Base-by-base conservation (phyloP, 2,329 filamentous ascomycete species). In the Xylariaceae sp. region DNA sequence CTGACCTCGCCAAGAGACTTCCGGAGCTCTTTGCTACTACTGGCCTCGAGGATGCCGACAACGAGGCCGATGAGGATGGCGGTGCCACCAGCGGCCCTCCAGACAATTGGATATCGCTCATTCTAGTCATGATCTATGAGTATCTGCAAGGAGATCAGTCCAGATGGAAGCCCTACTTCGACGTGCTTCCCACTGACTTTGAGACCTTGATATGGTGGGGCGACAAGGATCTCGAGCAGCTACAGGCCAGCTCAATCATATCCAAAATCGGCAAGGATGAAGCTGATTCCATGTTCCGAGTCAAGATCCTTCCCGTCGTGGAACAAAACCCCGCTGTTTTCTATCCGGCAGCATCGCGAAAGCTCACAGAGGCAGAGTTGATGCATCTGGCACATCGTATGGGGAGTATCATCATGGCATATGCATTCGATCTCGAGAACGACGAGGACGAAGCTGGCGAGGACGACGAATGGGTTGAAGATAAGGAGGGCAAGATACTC, bases 171-270 rank as follows among this genome's bases (percentile, higher is more conserved):
- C 78, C 84, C 0, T 96, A 96, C 69, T 84, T 96, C 59, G 78
- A 84, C 51, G 76, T 96, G 17, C 77, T 96, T 5, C 90, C 90
- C 1, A 60, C 66, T 5, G 64, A 72, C 1, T 96, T 96, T 65
- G 83, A 94, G 67, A 95, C 90, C 2, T 80, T 93, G 58, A 96
- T 97, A 88, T 96, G 92, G 72, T 97, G 92, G 92, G 75, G 80
- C 2, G 74, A 79, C 1, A 72, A 75, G 1, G 90, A 96, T 67
- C 75, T 96, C 2, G 71, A 75, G 1, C 78, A 87, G 62, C 80
- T 96, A 9, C 86, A 93, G 71, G 88, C 86, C 16, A 92, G 89
- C 65, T 82, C 89, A 1, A 82, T 94, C n/a, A 68, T 85, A 3
- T 72, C 80, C 55, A 93, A 91, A 67, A 87, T 96, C 57, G 91